Evolutionary conservation across 1,284 basidiomycete species (phyloP).

Genomic region (Athelia psychrophila): DNA sequence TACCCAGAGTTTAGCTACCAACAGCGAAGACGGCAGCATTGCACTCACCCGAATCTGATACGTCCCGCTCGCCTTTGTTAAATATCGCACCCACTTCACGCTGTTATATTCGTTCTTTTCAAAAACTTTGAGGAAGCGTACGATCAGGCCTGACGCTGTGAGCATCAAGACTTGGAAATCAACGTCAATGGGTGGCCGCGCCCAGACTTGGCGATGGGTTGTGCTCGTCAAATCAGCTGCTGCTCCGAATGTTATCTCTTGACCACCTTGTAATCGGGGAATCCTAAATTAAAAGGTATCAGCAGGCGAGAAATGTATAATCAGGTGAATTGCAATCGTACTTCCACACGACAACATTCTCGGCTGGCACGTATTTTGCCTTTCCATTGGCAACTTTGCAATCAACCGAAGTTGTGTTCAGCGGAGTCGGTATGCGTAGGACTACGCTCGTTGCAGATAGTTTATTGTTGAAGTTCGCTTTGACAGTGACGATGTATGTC

Average conservation of each 20-base stretch:
- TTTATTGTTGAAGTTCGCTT: conserved; percentile 89
- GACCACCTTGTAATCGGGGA: conserved; percentile 87
- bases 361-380: conserved; percentile 94
- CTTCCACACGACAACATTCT: conserved; percentile 98
- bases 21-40: background rate
- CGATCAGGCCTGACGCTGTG: conserved; percentile 92
- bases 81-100: conserved; percentile 90
- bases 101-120: conserved; percentile 94
- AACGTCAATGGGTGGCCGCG: conserved; percentile 94
- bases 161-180: conserved; percentile 99
- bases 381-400: conserved; percentile 92
- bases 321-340: conserved; percentile 40
- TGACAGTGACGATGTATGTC: conserved; percentile 88
- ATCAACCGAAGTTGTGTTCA: conserved; percentile 91
- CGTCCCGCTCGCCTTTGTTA: conserved; percentile 84
- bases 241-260: conserved; percentile 86
- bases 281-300: conserved; percentile 53
- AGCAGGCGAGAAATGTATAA: background rate
- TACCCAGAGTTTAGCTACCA: conserved; percentile 3
- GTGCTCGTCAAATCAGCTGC: conserved; percentile 84
- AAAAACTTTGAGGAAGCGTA: conserved; percentile 97
- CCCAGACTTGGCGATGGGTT: conserved; percentile 93
- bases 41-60: conserved; percentile 81
- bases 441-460: conserved; percentile 93
- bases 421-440: conserved; percentile 90